Conservation (phyloP, 192 early-diverging fungal species). For the Linderina pennispora region DNA sequence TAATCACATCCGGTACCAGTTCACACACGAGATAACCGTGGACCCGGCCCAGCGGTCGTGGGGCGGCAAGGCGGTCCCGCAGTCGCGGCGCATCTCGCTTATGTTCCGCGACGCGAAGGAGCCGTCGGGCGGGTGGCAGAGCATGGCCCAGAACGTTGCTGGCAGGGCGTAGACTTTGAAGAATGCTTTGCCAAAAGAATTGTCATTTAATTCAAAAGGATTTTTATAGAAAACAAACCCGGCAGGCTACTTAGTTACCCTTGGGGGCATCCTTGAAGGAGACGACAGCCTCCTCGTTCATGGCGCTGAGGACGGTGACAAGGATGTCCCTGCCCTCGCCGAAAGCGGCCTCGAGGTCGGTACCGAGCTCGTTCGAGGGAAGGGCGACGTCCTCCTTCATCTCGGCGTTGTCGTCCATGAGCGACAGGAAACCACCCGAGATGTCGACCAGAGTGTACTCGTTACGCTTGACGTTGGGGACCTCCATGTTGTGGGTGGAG, state of each 20-base stretch:
- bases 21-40: constrained; percentile 72
- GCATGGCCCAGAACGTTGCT: constrained; percentile 4
- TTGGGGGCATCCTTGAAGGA: constrained; percentile 58
- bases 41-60: constrained; percentile 47
- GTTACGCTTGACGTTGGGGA: constrained; percentile 84
- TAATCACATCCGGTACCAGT: constrained; percentile 61
- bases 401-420: constrained; percentile 70
- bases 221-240: neutral
- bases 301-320: constrained; percentile 79
- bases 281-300: constrained; percentile 90
- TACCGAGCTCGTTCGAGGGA: constrained; percentile 77
- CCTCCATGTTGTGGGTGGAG: constrained; percentile 99
- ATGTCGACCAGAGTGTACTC: constrained; percentile 86
- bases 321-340: constrained; percentile 73
- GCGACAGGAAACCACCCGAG: constrained; percentile 84
- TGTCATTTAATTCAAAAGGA: neutral
- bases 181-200: neutral
- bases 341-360: constrained; percentile 67
- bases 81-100: constrained; percentile 64
- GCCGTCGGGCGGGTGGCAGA: constrained; percentile 30
- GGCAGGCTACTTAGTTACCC: neutral
- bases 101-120: constrained; percentile 60
- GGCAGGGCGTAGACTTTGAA: neutral
- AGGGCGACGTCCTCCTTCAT: constrained; percentile 98
- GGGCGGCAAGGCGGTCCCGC: constrained; percentile 46